Base-by-base conservation (phyloP, 345 rosid species). In the Dovyalis caffra region DNA sequence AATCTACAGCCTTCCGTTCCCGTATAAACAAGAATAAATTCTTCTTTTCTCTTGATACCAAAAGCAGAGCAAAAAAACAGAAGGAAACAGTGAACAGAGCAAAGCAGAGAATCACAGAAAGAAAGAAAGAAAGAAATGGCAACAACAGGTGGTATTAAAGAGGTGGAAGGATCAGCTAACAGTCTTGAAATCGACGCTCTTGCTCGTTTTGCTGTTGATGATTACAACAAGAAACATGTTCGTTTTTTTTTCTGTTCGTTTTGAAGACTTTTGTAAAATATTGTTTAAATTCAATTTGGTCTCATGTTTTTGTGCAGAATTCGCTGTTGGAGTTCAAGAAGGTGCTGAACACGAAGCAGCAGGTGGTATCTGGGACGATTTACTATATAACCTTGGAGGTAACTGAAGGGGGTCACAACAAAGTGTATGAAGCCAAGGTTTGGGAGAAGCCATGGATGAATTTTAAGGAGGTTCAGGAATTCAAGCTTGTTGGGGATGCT, bases 391-490 rank as follows among this genome's bases (percentile, higher is more conserved):
- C 95, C 0, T 12, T 95, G 66, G 97, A 91, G 87, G 99, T 83
- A 9, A 78, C 69, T 1, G 94, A 95, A 32, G 95, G 97, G 4
- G 91, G 81, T 37, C 70, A 81, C 72, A 82, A 78, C 53, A 89
- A 95, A 79, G 65, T 86, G 51, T 95, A 88, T 70, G 92, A 92
- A 85, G 99, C 97, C 69, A 91, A 95, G 85, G 86, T 95, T 56
- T 87, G 95, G 97, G 97, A 79, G 85, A 92, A 95, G 83, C 89
- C 89, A 25, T 95, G 99, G 99, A 25, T 82, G 85, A 79, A 95
- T 43, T 92, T 90, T 83, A 92, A 88, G 85, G 83, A 91, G 85
- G 80, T 92, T 74, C 90, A 91, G 75, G 90, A 85, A 9, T 95
- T 95, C 86, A 88, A 85, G 81, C 88, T 77, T 34, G 47, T 88